phyloP scores from a whole-genome alignment of 2,329 filamentous ascomycete species.

The Juglanconis juglandina region DNA sequence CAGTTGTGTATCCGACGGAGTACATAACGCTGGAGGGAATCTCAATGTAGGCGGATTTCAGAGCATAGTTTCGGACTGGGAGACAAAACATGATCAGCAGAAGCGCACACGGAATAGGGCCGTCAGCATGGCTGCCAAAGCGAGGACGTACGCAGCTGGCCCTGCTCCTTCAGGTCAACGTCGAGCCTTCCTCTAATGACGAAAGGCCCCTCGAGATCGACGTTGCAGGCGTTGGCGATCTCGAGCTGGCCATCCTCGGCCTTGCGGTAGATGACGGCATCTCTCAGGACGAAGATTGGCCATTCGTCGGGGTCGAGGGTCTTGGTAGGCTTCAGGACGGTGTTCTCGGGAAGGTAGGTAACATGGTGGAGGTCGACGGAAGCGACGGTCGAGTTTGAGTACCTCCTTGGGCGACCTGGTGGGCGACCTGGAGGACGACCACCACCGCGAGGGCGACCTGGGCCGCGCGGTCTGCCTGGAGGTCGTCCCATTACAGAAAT shows the following conservation, averaged over 20 bases:
- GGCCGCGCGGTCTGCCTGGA: conserved; percentile 2
- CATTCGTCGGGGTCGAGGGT: conserved; percentile 46
- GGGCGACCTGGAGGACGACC: conserved; percentile 23
- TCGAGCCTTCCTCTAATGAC: conserved; percentile 58
- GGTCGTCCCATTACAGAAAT: conserved; percentile 2
- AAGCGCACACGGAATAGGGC: neutral
- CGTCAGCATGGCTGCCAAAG: neutral
- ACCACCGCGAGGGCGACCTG: conserved; percentile 6
- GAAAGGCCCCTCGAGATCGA: conserved; percentile 58
- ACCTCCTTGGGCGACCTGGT: conserved; percentile 28
- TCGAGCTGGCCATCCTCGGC: conserved; percentile 44
- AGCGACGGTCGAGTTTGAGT: conserved; percentile 44
- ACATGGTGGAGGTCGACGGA: conserved; percentile 35
- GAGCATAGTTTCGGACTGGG: conserved; percentile 32
- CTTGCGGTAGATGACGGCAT: conserved; percentile 56
- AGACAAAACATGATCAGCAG: conserved; percentile 3
- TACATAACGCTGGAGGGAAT: conserved; percentile 47
- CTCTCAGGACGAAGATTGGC: conserved; percentile 58
- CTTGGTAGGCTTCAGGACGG: conserved; percentile 33
- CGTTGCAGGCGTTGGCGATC: conserved; percentile 56
- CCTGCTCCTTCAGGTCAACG: conserved; percentile 37
- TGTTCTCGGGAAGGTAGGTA: conserved; percentile 31
- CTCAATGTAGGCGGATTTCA: conserved; percentile 44
- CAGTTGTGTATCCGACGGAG: conserved; percentile 52
- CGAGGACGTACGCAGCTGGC: conserved; percentile 33